Evolutionary conservation across 768 basidiomycete genomes (phyloP).

Genomic region (Trametopsis cervina): DNA sequence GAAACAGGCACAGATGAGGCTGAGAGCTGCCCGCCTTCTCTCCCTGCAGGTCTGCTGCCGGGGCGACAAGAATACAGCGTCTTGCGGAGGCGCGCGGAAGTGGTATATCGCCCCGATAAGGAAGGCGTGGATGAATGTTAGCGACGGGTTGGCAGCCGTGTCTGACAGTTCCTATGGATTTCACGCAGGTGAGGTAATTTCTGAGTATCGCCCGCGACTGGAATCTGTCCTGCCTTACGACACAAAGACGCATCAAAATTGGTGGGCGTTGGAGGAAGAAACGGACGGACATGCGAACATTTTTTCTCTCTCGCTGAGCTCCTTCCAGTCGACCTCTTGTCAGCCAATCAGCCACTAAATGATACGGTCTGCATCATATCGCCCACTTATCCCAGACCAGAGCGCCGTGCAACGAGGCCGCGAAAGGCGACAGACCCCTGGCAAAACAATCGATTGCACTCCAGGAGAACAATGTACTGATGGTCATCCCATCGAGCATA

Average conservation of each 20-base stretch:
- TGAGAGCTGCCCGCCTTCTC: too few species aligned
- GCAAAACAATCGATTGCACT: not conserved
- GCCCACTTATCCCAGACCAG: not conserved
- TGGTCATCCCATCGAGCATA: too few species aligned
- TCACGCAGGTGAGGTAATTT: too few species aligned
- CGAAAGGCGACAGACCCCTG: not conserved
- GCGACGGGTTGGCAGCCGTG: too few species aligned
- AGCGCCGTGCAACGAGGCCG: not conserved
- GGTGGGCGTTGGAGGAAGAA: not conserved
- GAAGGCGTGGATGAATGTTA: not conserved
- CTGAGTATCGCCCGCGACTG: too few species aligned
- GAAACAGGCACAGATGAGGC: conserved; percentile 5
- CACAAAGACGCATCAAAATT: not conserved
- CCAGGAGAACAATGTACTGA: too few species aligned
- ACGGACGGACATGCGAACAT: not conserved
- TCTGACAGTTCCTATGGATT: too few species aligned
- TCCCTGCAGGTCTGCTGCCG: too few species aligned
- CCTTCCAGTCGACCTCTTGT: not conserved
- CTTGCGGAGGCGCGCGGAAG: not conserved
- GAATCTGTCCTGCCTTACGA: too few species aligned
- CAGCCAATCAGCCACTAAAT: not conserved
- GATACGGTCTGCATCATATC: not conserved
- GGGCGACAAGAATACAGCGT: too few species aligned
- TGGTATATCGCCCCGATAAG: not conserved
- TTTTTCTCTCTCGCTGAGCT: too few species aligned